Base-by-base conservation (phyloP, 345 rosid species). In the Eucalyptus caleyi region DNA sequence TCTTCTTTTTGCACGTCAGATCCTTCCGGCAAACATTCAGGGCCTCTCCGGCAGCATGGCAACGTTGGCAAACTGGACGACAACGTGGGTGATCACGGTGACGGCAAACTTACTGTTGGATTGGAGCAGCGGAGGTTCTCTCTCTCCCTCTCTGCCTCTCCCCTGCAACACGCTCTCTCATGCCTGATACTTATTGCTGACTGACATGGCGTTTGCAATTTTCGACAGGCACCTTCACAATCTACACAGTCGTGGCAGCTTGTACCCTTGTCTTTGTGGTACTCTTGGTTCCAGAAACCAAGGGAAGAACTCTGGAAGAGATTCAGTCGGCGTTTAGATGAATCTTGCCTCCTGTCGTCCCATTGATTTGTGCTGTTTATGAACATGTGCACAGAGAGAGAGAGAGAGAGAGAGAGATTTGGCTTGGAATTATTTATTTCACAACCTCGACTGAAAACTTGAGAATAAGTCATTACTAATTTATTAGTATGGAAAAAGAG, bases 221-320 rank as follows among this genome's bases (percentile, higher is more conserved):
- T 87, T 50, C 60, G 88, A 88, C 95, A 94, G 96, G 94, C 82
- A 95, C 96, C 26, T 95, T 96, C 93, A 87, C 93, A 59, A 88
- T 95, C 49, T 96, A 96, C 85, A 81, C 91, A 72, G 81, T 90
- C 5, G 92, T 94, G 80, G 80, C 93, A 65, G 95, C 92, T 69
- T 90, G 93, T 49, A 88, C 94, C 11, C 67, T 94, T 80, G 94
- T 86, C n/a, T 96, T 96, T 89, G 93, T 91, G 87, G 16, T 86
- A 7, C 53, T 95, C 6, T 93, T 93, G 92, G 97, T 96, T 54
- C 97, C 97, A 6, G 96, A 95, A 91, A 96, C 97, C 16, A 94
- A 93, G 92, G 97, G 98, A 86, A 92, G 96, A 91, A 93, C 94
- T 49, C 90, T 96, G 77, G 97, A 96, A 92, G 98, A 96, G 88